These are phyloP conservation scores for Fusarium sp. DNA, from an alignment of 2,329 filamentous ascomycete species.

Conservation along the genomic window DNA sequence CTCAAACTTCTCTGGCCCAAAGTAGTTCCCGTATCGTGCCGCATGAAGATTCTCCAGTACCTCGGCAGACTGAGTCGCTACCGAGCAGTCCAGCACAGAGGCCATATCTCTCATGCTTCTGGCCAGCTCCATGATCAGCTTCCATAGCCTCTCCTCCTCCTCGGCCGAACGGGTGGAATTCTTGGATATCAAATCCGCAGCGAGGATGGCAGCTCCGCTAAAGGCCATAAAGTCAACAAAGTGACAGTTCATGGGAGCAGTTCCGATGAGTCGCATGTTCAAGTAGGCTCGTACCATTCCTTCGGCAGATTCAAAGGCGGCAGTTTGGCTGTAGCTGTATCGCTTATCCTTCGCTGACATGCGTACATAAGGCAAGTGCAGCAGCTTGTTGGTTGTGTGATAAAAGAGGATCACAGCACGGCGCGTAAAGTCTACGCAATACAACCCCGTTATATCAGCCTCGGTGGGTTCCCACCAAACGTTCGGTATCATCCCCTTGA, in stretches of 20 bases:
- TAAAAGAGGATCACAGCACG: constrained; percentile 55
- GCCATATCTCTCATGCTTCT: constrained; percentile 1
- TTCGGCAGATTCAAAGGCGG: constrained; percentile 56
- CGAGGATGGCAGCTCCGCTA: constrained; percentile 57
- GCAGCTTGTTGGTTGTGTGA: constrained; percentile 52
- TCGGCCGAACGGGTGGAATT: neutral
- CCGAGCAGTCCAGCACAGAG: neutral
- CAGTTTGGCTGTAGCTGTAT: constrained; percentile 54
- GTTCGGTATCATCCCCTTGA: constrained; percentile 48
- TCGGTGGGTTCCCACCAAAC: constrained; percentile 14
- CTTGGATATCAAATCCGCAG: constrained; percentile 54
- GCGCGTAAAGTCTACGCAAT: constrained; percentile 27
- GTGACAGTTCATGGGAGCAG: constrained; percentile 50
- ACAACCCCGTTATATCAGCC: neutral
- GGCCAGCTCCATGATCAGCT: neutral
- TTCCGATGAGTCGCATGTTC: constrained; percentile 42
- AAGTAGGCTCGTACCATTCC: constrained; percentile 54
- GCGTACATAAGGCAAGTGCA: constrained; percentile 62
- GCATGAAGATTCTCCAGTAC: constrained; percentile 18
- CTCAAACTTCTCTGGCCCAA: neutral
- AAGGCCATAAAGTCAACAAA: constrained; percentile 62
- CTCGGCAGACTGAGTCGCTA: constrained; percentile 11
- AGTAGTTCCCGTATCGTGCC: constrained; percentile 7
- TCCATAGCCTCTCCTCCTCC: constrained; percentile 16
- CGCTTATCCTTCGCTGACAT: constrained; percentile 50